Base-by-base conservation (phyloP, 2,329 filamentous ascomycete species). In the Colletotrichum simmondsii region DNA sequence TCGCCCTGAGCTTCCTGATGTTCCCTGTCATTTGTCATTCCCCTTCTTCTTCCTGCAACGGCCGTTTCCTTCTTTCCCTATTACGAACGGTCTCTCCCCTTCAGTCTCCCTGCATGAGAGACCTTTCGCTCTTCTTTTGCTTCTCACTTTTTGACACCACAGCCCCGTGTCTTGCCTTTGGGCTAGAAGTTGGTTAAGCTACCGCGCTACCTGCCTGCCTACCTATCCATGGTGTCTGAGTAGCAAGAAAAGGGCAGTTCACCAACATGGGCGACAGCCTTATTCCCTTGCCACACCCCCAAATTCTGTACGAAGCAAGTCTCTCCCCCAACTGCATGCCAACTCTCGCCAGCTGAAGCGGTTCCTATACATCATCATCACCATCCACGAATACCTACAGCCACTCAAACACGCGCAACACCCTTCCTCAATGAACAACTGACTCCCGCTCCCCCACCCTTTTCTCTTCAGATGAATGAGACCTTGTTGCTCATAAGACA, bases 401-500 rank as follows among this genome's bases (percentile, higher is more conserved):
- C 66, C 71, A 73, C 71, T 61, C 66, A 70, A 24, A 64, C 59
- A 56, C 59, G 42, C 70, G 53, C 35, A 67, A 22, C 42, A 61
- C 56, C 28, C 61, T 35, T 42, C 68, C 42, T 24, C 63, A 62
- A 63, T 72, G 71, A 62, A 62, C 49, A 37, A 66, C 57, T 67
- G 71, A 59, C 62, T 73, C 26, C 58, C 42, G 46, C 10, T 62
- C 22, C 70, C 73, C 73, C 70, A 70, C 73, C 73, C 62, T 57
- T 57, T 69, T 53, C 73, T 74, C 70, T 73, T 59, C 54, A 70
- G 58, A 73, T 73, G 65, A 73, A 64, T 66, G 61, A 56, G 73
- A 60, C 71, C 73, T 74, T 75, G 73, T 66, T 74, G 71, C 56
- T 67, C 66, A 71, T 67, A 75, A 73, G 73, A 73, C 67, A 71